A percentile compares a stretch with the other conserved stretches of the same genome.
These are phyloP conservation scores for Leishmania braziliensis DNA, from an alignment of 208 protist genomes.

Conservation along the genomic window DNA sequence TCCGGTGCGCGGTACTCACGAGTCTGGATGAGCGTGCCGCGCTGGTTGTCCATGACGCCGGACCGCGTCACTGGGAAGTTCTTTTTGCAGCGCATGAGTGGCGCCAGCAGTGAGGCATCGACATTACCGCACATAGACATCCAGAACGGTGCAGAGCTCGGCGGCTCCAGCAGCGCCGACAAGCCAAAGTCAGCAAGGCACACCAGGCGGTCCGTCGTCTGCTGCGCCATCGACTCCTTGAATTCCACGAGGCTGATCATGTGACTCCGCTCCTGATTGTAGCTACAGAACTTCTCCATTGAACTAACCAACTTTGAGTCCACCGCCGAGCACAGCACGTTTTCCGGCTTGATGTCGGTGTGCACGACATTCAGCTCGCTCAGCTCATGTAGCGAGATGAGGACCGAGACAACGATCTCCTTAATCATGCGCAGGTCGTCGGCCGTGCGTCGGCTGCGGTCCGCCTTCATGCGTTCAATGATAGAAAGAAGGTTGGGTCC, in stretches of 20 bases:
- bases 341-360: slow-evolving; percentile 94
- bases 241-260: slow-evolving; percentile 37
- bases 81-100: slow-evolving; percentile 51
- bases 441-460: slow-evolving; percentile 41
- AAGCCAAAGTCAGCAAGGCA: slow-evolving; percentile 82
- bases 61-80: slow-evolving; percentile 60
- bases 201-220: slow-evolving; percentile 55
- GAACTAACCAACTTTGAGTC: slow-evolving; percentile 60
- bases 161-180: slow-evolving; percentile 65
- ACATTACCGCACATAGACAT: slow-evolving; percentile 21
- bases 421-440: slow-evolving; percentile 80
- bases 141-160: slow-evolving; percentile 17
- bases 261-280: slow-evolving; percentile 54
- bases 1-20: slow-evolving; percentile 92
- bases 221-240: slow-evolving; percentile 24
- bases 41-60: slow-evolving; percentile 62
- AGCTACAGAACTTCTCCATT: slow-evolving; percentile 73
- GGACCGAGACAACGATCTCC: slow-evolving; percentile 68
- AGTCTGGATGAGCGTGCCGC: slow-evolving; percentile 88
- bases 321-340: slow-evolving; percentile 73
- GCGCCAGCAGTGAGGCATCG: slow-evolving; percentile 30
- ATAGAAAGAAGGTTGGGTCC: slow-evolving; percentile 86
- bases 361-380: slow-evolving; percentile 83
- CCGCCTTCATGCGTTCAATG: slow-evolving; percentile 64
- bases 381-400: slow-evolving; percentile 74